Conservation (phyloP, 768 basidiomycete genomes). For the Mycena indigotica region DNA sequence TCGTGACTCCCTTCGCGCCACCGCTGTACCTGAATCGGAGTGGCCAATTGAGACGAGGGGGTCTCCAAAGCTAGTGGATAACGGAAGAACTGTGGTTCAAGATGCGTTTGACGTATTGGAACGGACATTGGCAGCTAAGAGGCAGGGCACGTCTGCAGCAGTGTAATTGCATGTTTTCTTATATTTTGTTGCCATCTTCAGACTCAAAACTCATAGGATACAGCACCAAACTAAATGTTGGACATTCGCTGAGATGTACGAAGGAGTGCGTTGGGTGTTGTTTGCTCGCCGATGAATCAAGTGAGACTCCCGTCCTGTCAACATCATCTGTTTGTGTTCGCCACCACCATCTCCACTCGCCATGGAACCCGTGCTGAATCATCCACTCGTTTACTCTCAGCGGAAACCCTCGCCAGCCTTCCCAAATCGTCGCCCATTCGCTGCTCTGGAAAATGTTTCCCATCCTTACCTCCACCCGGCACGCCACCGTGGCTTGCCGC, state of each 20-base stretch:
- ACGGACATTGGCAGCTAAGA: constrained; percentile 52
- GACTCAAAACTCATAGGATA: not conserved
- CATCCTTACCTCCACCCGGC: not conserved
- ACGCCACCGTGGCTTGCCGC: no score
- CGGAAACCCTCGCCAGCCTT: not conserved
- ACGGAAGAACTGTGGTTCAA: constrained; percentile 38
- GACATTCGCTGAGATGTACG: constrained; percentile 34
- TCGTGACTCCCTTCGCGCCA: constrained; percentile 47
- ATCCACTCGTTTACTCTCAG: not conserved
- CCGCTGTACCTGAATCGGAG: constrained; percentile 53
- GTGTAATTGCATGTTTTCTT: constrained; percentile 5
- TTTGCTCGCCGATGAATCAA: constrained; percentile 36
- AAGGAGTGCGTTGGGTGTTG: constrained; percentile 43
- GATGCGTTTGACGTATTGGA: constrained; percentile 78
- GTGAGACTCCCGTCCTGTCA: not conserved
- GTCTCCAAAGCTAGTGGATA: constrained; percentile 12
- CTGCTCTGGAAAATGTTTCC: not conserved
- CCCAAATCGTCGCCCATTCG: not conserved
- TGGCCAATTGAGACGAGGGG: constrained; percentile 61
- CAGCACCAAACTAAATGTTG: not conserved
- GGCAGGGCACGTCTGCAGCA: constrained; percentile 13
- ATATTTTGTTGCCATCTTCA: not conserved
- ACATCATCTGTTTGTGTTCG: not conserved
- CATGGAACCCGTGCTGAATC: not conserved
- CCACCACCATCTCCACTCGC: not conserved